phyloP scores from a whole-genome alignment of 169 alveolate species.

The Toxoplasma gondii region DNA sequence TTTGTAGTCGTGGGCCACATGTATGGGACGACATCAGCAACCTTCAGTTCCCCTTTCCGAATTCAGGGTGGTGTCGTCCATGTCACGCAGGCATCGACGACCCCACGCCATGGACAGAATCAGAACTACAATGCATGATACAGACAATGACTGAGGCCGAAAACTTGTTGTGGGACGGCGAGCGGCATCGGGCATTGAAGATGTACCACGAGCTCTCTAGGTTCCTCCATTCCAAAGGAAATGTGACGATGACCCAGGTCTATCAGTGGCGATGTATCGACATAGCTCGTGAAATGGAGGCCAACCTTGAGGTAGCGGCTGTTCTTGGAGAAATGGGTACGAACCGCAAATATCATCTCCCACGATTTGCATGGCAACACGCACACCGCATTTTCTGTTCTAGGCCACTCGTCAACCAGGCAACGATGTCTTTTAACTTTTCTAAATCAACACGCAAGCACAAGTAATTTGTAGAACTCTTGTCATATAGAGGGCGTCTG shows the following conservation, averaged over 20 bases:
- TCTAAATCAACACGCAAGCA: no score
- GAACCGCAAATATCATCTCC: background rate
- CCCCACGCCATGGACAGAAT: background rate
- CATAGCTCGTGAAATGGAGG: constrained; percentile 11
- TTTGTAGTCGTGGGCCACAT: no score
- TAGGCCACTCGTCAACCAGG: no score
- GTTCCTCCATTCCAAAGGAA: background rate
- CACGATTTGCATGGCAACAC: no score
- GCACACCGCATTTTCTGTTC: no score
- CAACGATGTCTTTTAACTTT: no score
- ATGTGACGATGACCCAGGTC: background rate
- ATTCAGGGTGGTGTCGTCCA: no score
- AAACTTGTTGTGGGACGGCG: background rate
- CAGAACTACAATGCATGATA: background rate
- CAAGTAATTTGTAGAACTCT: no score
- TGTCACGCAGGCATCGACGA: background rate
- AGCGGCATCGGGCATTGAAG: background rate
- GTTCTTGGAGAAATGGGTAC: constrained; percentile 16
- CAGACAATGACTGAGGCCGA: constrained; percentile 15
- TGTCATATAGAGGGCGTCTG: no score
- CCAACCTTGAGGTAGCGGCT: background rate
- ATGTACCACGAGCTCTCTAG: constrained; percentile 14
- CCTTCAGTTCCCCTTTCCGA: no score
- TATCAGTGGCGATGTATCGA: background rate
- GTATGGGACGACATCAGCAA: no score